Base-by-base conservation (phyloP, 768 basidiomycete genomes). In the Pleurotus platypus region DNA sequence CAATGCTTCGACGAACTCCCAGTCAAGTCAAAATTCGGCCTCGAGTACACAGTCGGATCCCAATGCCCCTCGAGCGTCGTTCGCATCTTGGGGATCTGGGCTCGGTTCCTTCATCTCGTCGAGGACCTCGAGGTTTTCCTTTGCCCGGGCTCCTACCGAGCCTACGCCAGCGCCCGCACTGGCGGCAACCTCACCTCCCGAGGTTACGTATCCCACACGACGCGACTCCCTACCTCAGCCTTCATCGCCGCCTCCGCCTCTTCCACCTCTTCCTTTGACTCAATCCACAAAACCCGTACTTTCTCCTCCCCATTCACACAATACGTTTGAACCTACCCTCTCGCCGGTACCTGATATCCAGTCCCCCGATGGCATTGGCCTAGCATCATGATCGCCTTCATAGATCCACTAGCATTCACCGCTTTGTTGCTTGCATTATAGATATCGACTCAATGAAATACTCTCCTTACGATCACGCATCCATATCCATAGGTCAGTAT, bases 101-200 rank as follows among this genome's bases (percentile, higher is more conserved):
- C 71, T 83, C 57, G 77, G 82, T 12, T 77, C 80, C 12, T 75
- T 83, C 62, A 73, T 80, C 67, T 67, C 77, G 37, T 71, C 57
- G 53, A 70, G 77, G 11, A 62, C 75, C 5, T 62, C 74, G 1
- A 70, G 77, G 49, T 70, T 78, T 60, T 72, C 78, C 13, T 59
- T 71, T 27, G 66, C 72, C 9, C 40, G 43, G 39, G 15, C 51
- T 54, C 37, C 24, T 11, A 22, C 16, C 20, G 35, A 24, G 5
- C 15, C 46, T 22, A 2, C n/a, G 6, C 27, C 16, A 30, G 7
- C 49, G 20, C 30, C 49, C 20, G 22, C 9, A 51, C 16, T 22
- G 5, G 20, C 42, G 8, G n/a, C 42, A 5, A 15, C 37, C 42
- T 24, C 30, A 1, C 30, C 30, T 11, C 30, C 30, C 30, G 9